Evolutionary conservation across 1,284 basidiomycete genomes (phyloP).

Genomic region (Mycena citricolor): DNA sequence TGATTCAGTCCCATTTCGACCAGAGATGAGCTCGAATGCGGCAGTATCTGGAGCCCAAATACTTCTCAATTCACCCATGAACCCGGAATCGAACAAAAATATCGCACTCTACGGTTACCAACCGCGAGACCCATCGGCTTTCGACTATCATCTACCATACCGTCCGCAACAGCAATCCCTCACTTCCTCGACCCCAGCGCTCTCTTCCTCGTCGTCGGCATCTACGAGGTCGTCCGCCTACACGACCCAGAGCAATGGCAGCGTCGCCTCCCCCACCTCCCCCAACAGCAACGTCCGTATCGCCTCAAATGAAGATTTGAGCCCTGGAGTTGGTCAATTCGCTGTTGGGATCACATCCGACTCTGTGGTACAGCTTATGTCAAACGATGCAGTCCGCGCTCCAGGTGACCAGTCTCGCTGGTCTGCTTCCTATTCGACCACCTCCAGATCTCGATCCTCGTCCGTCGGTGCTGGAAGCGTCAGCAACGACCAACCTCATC

Average conservation of each 20-base stretch:
- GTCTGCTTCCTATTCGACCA: slow-evolving; percentile 64
- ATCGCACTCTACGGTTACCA: slow-evolving; percentile 17
- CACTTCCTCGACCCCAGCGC: slow-evolving; percentile 48
- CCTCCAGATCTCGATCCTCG: slow-evolving; percentile 65
- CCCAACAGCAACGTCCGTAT: slow-evolving; percentile 64
- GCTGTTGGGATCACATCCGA: slow-evolving; percentile 60
- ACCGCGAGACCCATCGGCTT: slow-evolving; percentile 27
- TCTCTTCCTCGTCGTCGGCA: slow-evolving; percentile 68
- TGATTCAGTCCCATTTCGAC: too few species aligned
- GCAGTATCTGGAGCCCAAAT: too few species aligned
- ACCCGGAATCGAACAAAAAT: slow-evolving; percentile 14
- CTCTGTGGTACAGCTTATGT: slow-evolving; percentile 58
- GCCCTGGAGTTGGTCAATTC: slow-evolving; percentile 50
- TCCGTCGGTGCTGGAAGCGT: slow-evolving; percentile 47
- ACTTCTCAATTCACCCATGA: slow-evolving; percentile 16
- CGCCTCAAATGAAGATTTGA: slow-evolving; percentile 49
- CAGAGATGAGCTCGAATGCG: too few species aligned
- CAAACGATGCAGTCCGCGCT: slow-evolving; percentile 48
- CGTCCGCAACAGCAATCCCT: slow-evolving; percentile 46
- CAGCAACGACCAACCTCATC: slow-evolving; percentile 44
- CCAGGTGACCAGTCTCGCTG: slow-evolving; percentile 60
- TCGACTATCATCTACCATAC: slow-evolving; percentile 46
- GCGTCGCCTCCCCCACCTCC: slow-evolving; percentile 60
- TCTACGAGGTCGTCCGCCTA: slow-evolving; percentile 78
- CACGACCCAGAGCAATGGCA: slow-evolving; percentile 66